Evolutionary conservation across 371 early-diverging fungal genomes (phyloP), one percentile per base, ranked within the genome.

Genomic region (Saksenaea oblongispora): DNA sequence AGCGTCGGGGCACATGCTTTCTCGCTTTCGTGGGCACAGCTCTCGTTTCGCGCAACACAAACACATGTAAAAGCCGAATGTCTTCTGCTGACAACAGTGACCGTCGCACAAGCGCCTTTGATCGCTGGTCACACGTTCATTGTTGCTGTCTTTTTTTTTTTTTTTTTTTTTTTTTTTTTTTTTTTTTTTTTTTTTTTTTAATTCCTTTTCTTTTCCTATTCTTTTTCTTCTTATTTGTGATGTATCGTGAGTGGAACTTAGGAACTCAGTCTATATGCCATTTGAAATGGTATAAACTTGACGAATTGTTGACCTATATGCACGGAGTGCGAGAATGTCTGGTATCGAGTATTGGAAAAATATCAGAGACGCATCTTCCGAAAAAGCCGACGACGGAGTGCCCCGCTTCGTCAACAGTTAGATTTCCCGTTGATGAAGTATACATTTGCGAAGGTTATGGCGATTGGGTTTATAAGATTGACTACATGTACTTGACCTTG

Each of bases 371-470:
- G 5, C 58, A 64, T 53, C 34, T 56, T 26, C 59, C 59, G 28
- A 54, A 34, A 15, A 31, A 54, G 2, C 24, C 34, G 4, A 17
- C 4, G 7, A 36, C 42, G 1, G n/a, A 13, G 1, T 65, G 66
- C 44, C 66, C 66, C 22, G 61, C 57, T 15, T 14, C 42, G 26
- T 4, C 5, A 17, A 55, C 37, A 26, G 26, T 5, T 2, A 54
- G 61, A 15, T 65, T 65, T 31, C 66, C 66, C 1, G 56, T 17
- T 4, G 10, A 65, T 44, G 56, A 41, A 9, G 11, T 61, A 8
- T 65, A 61, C 27, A 13, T 59, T n/a, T 65, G 66, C 27, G 66
- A 61, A 28, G 61, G 56, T 3, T 11, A 44, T 13, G 66, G 66
- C 2, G 27, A 36, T 11, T 64, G 64, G 64, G 26, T 37, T 14